A percentile compares a stretch with the other conserved stretches of the same genome.
phyloP scores from a whole-genome alignment of 1,139 yeast genomes.

The Geotrichum phurueaensis region DNA sequence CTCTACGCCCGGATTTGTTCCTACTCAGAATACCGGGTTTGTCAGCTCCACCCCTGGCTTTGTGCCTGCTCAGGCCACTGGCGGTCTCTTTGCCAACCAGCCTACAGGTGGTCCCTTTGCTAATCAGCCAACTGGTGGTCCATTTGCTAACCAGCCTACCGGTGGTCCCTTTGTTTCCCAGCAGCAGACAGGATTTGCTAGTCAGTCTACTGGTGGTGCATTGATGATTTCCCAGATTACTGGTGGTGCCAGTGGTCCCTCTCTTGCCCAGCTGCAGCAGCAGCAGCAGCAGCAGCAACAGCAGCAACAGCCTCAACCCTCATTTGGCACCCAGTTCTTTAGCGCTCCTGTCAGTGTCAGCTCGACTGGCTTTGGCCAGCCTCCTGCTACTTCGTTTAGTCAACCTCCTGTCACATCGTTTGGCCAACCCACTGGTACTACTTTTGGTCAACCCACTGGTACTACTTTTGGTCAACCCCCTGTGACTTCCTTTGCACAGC shows the following conservation, averaged over 20 bases:
- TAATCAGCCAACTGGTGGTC: slow-evolving; percentile 6
- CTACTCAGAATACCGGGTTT: slow-evolving; percentile 1
- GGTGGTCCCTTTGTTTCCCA: slow-evolving; percentile 13
- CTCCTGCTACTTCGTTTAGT: slow-evolving; percentile 2
- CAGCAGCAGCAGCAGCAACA: slow-evolving; percentile 16
- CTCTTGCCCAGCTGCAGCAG: slow-evolving; percentile 13
- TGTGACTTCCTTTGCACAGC: slow-evolving; percentile 10
- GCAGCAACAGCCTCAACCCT: slow-evolving; percentile 10
- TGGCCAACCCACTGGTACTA: slow-evolving; percentile 2
- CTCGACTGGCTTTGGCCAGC: neutral
- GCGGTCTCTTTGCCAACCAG: slow-evolving; percentile 12
- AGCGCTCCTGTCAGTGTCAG: neutral
- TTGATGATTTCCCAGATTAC: slow-evolving; percentile 9
- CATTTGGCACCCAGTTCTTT: slow-evolving; percentile 15
- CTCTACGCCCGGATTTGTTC: slow-evolving; percentile 5
- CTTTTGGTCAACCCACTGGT: slow-evolving; percentile 7
- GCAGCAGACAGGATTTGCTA: slow-evolving; percentile 8
- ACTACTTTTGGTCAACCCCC: slow-evolving; percentile 1
- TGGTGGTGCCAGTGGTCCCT: slow-evolving; percentile 15
- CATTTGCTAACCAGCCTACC: slow-evolving; percentile 11
- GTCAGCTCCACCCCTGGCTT: neutral
- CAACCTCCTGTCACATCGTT: slow-evolving; percentile 1
- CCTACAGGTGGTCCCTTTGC: slow-evolving; percentile 13
- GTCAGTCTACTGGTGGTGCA: slow-evolving; percentile 14
- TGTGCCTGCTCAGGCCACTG: slow-evolving; percentile 4